Percentiles rank a stretch among this genome's conserved stretches.
phyloP scores from a whole-genome alignment of 2,329 filamentous ascomycete genomes.

The Dactylellina haptotyla region DNA sequence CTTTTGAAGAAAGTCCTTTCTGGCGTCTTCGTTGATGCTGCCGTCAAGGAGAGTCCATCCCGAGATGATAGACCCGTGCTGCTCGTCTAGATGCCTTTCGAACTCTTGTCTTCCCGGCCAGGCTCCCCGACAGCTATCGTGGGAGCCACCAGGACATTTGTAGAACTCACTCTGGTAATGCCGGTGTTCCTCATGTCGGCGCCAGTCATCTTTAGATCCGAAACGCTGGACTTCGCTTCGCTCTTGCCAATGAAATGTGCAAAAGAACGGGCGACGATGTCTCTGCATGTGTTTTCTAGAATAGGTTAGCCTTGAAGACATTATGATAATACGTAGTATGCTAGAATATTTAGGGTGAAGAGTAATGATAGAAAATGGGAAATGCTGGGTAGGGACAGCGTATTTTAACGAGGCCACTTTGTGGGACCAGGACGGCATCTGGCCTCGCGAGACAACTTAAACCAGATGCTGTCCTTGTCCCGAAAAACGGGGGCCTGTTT shows the following conservation, averaged over 20 bases:
- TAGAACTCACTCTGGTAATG: conserved; percentile 78
- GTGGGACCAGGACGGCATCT: too few relatives aligned
- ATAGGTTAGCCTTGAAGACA: conserved; percentile 24
- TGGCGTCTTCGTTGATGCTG: conserved; percentile 56
- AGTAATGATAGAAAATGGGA: neutral
- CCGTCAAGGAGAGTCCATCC: conserved; percentile 54
- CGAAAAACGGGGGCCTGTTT: too few relatives aligned
- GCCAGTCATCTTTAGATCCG: conserved; percentile 95
- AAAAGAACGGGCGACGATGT: conserved; percentile 82
- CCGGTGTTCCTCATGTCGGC: conserved; percentile 84
- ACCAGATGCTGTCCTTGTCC: too few relatives aligned
- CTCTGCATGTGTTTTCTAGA: conserved; percentile 83
- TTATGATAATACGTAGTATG: neutral
- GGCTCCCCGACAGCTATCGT: conserved; percentile 23
- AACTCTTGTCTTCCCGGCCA: conserved; percentile 62
- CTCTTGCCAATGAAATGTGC: conserved; percentile 73
- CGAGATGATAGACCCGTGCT: conserved; percentile 62
- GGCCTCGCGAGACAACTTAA: too few relatives aligned
- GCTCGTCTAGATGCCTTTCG: conserved; percentile 69
- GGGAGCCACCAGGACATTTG: conserved; percentile 70
- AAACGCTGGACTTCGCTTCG: conserved; percentile 71
- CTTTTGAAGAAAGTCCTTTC: conserved; percentile 65
- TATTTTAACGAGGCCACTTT: too few relatives aligned
- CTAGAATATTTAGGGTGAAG: neutral
- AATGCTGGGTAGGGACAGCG: too few relatives aligned